Percentiles rank a stretch among this genome's conserved stretches.
These are phyloP conservation scores for Trichosporon sp. DNA, from an alignment of 1,284 basidiomycete genomes.

Conservation along the genomic window DNA sequence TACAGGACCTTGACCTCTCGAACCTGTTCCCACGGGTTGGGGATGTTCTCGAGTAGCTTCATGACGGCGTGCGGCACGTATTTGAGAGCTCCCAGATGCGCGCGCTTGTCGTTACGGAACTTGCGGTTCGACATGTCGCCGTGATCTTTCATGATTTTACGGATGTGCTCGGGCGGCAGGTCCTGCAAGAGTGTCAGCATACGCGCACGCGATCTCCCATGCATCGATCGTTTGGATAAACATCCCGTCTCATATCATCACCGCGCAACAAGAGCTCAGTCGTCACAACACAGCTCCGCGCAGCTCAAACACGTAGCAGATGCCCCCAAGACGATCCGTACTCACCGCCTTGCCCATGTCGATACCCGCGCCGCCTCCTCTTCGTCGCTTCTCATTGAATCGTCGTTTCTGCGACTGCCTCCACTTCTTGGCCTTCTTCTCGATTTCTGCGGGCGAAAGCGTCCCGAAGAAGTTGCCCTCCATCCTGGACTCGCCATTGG, in stretches of 20 bases:
- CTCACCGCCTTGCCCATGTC: conserved; percentile 49
- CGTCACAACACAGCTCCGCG: not conserved
- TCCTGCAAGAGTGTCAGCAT: conserved; percentile 27
- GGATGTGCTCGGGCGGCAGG: conserved; percentile 70
- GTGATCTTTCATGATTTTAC: conserved; percentile 97
- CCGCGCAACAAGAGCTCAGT: not conserved
- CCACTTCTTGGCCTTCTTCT: conserved; percentile 50
- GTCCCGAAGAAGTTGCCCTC: conserved; percentile 46
- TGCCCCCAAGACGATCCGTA: not conserved
- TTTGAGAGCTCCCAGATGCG: conserved; percentile 94
- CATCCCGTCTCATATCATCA: too few species aligned
- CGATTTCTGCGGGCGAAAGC: conserved; percentile 45
- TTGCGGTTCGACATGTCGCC: conserved; percentile 95
- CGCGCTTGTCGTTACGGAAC: conserved; percentile 98
- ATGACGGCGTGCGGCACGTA: conserved; percentile 99
- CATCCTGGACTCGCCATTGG: conserved; percentile 32
- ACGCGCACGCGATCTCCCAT: not conserved
- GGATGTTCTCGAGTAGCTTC: conserved; percentile 98
- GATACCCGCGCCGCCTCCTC: conserved; percentile 46
- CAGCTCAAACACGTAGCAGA: not conserved
- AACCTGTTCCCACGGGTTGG: conserved; percentile 99
- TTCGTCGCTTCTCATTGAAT: conserved; percentile 45
- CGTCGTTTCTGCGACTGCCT: conserved; percentile 42
- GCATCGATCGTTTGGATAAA: not conserved
- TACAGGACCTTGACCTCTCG: conserved; percentile 94